Conservation (phyloP, 805 yeast genomes). For the Lachancea quebecensis region DNA sequence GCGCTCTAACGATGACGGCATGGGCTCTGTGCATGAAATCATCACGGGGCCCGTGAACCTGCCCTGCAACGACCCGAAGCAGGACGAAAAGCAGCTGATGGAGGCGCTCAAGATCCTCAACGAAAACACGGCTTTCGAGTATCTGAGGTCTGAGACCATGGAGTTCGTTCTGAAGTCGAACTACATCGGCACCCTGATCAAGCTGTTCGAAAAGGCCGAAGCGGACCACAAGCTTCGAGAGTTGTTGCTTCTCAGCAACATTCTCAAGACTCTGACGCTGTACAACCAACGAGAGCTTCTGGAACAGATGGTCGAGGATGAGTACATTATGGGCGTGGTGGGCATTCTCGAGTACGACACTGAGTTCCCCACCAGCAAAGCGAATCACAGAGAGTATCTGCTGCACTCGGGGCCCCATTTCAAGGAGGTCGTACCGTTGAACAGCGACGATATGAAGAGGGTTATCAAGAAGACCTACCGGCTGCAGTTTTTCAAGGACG, state of each 20-base stretch:
- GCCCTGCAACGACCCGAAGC: slow-evolving; percentile 50
- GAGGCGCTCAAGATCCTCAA: slow-evolving; percentile 50
- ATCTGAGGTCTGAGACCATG: slow-evolving; percentile 51
- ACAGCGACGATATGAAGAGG: slow-evolving; percentile 40
- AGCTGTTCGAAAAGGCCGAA: slow-evolving; percentile 53
- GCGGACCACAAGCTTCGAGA: slow-evolving; percentile 41
- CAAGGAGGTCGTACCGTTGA: slow-evolving; percentile 64
- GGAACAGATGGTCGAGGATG: slow-evolving; percentile 51
- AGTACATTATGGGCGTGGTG: slow-evolving; percentile 48
- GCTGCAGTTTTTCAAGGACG: slow-evolving; percentile 77
- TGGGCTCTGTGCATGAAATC: slow-evolving; percentile 60
- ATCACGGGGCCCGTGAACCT: slow-evolving; percentile 72
- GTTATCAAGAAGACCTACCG: slow-evolving; percentile 70
- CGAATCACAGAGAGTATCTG: slow-evolving; percentile 68
- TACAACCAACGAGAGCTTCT: slow-evolving; percentile 63
- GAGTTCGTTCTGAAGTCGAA: slow-evolving; percentile 46
- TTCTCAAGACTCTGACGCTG: slow-evolving; percentile 60
- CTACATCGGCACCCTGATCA: slow-evolving; percentile 47
- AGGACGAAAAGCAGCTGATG: slow-evolving; percentile 39
- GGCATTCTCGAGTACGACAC: slow-evolving; percentile 90
- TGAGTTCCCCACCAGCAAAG: slow-evolving; percentile 71
- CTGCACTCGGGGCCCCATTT: slow-evolving; percentile 43
- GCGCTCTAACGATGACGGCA: slow-evolving; percentile 38
- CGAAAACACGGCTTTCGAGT: slow-evolving; percentile 55
- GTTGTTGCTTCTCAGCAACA: slow-evolving; percentile 62